Percentiles rank a stretch among this genome's conserved stretches.
These are phyloP conservation scores for Rosa lucieae DNA, from an alignment of 306 rosid species.

Conservation along the genomic window DNA sequence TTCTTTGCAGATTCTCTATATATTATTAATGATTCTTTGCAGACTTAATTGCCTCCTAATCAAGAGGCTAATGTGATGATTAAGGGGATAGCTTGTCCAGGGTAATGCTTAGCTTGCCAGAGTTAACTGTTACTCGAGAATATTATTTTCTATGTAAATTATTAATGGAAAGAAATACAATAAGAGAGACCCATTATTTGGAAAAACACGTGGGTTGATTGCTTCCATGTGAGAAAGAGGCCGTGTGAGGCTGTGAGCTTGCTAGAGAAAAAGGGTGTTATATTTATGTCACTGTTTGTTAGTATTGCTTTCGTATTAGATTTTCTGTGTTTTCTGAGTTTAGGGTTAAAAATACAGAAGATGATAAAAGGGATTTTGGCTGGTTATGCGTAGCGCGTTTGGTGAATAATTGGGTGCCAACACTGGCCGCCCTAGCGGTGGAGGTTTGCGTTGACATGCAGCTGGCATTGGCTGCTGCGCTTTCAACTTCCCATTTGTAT, in stretches of 20 bases:
- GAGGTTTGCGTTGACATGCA: background rate
- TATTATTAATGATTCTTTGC: background rate
- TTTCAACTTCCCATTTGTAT: background rate
- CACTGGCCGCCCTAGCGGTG: background rate
- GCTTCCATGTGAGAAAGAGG: conserved; percentile 3
- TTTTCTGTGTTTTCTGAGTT: background rate
- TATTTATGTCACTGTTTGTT: background rate
- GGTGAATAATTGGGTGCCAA: background rate
- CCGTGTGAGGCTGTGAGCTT: background rate
- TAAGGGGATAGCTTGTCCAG: background rate
- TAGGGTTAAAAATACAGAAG: background rate
- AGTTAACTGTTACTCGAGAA: background rate
- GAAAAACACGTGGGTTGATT: background rate
- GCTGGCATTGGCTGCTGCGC: background rate
- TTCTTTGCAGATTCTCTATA: background rate
- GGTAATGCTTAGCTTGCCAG: background rate
- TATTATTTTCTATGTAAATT: background rate
- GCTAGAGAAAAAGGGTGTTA: background rate
- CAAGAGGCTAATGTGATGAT: background rate
- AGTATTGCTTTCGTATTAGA: background rate
- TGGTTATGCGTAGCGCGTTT: background rate
- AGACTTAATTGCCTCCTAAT: background rate
- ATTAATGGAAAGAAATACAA: background rate
- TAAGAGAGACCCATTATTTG: background rate
- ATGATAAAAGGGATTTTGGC: background rate